These are phyloP conservation scores for Xylaria hypoxylon DNA, from an alignment of 2,329 filamentous ascomycete genomes.

Conservation along the genomic window DNA sequence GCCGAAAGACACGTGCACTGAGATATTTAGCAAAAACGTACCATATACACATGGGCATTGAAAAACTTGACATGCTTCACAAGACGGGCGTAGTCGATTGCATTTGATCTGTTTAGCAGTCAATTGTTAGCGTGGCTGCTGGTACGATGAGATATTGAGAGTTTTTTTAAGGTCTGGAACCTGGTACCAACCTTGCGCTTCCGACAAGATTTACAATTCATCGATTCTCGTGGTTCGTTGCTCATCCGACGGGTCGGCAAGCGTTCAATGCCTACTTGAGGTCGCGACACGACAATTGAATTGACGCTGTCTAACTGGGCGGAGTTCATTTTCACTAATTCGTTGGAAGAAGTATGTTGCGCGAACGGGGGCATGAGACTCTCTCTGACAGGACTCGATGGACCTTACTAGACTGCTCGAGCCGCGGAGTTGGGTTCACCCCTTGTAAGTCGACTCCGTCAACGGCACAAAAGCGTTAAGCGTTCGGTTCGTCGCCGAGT, in stretches of 20 bases:
- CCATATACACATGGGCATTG: conserved; percentile 90
- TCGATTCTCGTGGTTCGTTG: conserved; percentile 81
- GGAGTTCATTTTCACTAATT: conserved; percentile 57
- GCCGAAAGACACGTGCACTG: conserved; percentile 7
- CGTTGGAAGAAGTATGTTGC: conserved; percentile 54
- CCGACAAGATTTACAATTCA: conserved; percentile 96
- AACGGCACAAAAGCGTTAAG: conserved; percentile 24
- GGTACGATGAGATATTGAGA: conserved; percentile 13
- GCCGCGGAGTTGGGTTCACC: conserved; percentile 5
- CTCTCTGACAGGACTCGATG: conserved; percentile 8
- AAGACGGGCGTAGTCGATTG: conserved; percentile 84
- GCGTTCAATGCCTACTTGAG: conserved; percentile 84
- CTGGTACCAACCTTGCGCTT: conserved; percentile 80
- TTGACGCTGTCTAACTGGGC: conserved; percentile 59
- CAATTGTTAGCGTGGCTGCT: conserved; percentile 41
- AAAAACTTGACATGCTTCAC: conserved; percentile 90
- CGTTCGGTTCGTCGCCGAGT: conserved; percentile 19
- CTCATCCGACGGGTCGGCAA: conserved; percentile 76
- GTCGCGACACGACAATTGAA: conserved; percentile 72
- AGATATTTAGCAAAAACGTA: conserved; percentile 57
- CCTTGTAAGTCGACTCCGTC: conserved; percentile 26
- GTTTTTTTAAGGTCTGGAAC: conserved; percentile 29
- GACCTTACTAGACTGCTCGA: conserved; percentile 1
- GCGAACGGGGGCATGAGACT: conserved; percentile 8
- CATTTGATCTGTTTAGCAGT: conserved; percentile 80